Evolutionary conservation across 2,329 filamentous ascomycete species (phyloP).

Genomic region (Davidsoniella australis): DNA sequence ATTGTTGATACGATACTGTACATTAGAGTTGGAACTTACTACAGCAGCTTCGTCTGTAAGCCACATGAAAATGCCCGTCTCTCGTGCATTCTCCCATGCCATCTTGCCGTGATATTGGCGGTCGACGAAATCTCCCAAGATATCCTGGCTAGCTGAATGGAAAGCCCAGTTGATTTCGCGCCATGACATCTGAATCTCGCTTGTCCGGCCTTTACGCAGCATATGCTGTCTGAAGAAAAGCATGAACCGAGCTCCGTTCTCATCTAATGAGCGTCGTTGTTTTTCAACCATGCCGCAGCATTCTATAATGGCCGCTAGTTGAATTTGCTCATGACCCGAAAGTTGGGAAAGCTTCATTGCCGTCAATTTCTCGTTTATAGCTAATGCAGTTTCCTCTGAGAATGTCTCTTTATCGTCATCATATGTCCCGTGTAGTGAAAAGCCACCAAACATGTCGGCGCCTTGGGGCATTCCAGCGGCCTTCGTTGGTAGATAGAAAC

Average conservation of each 20-base stretch:
- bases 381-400: conserved; percentile 50
- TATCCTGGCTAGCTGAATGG: conserved; percentile 74
- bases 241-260: conserved; percentile 75
- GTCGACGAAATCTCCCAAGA: conserved; percentile 67
- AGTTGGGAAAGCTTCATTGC: conserved; percentile 60
- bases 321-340: conserved; percentile 73
- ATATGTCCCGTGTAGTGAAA: neutral
- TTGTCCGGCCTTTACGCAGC: conserved; percentile 47
- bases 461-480: conserved; percentile 1
- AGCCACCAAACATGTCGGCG: conserved; percentile 7
- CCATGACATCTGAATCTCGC: conserved; percentile 52
- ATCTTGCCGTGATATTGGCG: conserved; percentile 64
- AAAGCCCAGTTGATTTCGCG: conserved; percentile 76
- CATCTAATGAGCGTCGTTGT: conserved; percentile 75
- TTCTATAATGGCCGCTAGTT: conserved; percentile 68
- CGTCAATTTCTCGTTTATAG: conserved; percentile 62
- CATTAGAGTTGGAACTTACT: conserved; percentile 31
- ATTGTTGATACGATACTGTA: neutral
- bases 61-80: conserved; percentile 93
- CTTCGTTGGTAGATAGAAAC: conserved; percentile 29
- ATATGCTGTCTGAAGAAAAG: conserved; percentile 73
- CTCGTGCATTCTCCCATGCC: conserved; percentile 68
- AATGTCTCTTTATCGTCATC: conserved; percentile 35
- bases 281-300: conserved; percentile 72
- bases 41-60: conserved; percentile 59